Base-by-base conservation (phyloP, 441 rosid species). In the Gossypium trilobum region DNA sequence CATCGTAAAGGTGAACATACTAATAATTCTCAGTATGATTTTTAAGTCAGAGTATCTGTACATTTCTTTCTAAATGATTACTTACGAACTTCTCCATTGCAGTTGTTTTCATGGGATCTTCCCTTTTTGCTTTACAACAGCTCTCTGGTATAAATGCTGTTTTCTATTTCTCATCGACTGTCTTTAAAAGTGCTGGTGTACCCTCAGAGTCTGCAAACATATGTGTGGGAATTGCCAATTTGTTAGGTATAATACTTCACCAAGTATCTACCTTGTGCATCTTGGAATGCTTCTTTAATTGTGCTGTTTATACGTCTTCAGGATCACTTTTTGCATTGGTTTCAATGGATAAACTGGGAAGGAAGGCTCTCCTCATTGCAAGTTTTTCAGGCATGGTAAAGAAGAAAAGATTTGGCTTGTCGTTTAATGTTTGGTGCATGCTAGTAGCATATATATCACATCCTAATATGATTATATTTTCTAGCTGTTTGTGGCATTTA, bases 61-160 rank as follows among this genome's bases (percentile, higher is more conserved):
- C 8, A 17, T 64, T 72, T 61, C 66, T 62, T 75, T 68, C 70
- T 62, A 62, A 76, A 79, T 83, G 67, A 79, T 81, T 76, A 46
- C 77, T 52, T 71, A 70, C 78, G 61, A 72, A 78, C 72, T 80
- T 75, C 77, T 78, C 72, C 63, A 65, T 82, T 86, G 91, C 91
- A 89, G 94, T 89, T 85, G 78, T 89, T 87, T 87, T 83, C 84
- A 83, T 86, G 82, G 91, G 91, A 68, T 84, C 90, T 82, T 51
- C 82, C 79, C 87, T 89, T 86, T 86, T 86, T 82, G 91, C 90
- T 84, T 84, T 89, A 86, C 94, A 89, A 85, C 91, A 89, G 85
- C 87, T 89, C 73, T 89, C 91, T 62, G 91, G 94, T 72, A 86
- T 87, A 85, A 89, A 89, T 70, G 89, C 90, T 68, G 87, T 89